Evolutionary conservation across 108 stramenopile genomes (phyloP), one percentile per base, ranked within the genome.

Genomic region (Nitzschia putrida): DNA sequence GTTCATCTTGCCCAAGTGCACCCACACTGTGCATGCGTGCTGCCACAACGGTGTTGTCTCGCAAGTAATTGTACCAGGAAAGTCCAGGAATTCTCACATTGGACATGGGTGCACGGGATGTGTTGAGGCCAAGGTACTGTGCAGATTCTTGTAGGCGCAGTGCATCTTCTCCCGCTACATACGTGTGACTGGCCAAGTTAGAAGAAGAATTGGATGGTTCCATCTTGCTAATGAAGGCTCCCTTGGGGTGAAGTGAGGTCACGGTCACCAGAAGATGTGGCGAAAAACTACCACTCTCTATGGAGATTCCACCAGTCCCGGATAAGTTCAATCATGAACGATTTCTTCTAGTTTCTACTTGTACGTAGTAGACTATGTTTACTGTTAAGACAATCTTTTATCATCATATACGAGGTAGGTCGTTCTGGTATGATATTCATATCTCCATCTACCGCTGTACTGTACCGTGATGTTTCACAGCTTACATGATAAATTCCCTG

Each of bases 1-100:
- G 77, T 42, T 79, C 77, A 54, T 74, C 70, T 16, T 44, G 39
- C 8, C 71, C 77, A 38, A 78, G 40, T 0, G 60, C 66, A 63
- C 81, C 78, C 14, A 82, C 81, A 57, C 73, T 75, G 60, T 82
- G 81, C 81, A 82, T 82, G 53, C 73, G 55, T 6, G 78, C 73
- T 14, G 73, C 21, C 24, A 57, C 64, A 22, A 81, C 61, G 21
- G 76, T 81, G 52, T 58, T 24, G 24, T 78, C 81, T 47, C 14
- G 56, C 65, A 25, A 53, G 29, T 34, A 45, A n/a, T 9, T 20
- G 37, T 29, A 12, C 11, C 37, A 29, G 57, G 57, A 29, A 18
- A 12, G 38, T 3, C 29, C 29, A 4, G 29, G 29, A 34, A 34
- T 34, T 51, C 57, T 64, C 8, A 54, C 51, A 55, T 59, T 70